Conservation (phyloP, 805 yeast genomes). For the Starmerella sirachaensis region DNA sequence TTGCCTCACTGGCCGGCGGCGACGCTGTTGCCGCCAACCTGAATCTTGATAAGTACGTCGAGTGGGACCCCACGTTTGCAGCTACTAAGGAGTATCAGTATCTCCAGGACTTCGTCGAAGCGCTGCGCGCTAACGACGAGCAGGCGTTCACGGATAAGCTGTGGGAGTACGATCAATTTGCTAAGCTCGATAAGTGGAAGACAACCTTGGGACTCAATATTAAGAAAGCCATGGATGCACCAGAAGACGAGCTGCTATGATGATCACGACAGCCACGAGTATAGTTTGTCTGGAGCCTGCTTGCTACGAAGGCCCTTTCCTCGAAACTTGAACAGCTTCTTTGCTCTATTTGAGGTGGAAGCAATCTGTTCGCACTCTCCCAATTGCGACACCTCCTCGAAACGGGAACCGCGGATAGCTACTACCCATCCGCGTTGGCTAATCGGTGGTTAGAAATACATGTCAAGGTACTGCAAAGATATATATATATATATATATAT, state of each 20-base stretch:
- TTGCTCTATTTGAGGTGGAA: no score
- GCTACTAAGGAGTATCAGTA: constrained; percentile 60
- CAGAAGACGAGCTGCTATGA: constrained; percentile 47
- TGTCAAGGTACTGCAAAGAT: no score
- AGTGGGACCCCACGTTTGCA: constrained; percentile 61
- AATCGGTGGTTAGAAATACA: no score
- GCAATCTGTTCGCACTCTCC: no score
- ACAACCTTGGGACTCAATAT: constrained; percentile 71
- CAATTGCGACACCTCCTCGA: no score
- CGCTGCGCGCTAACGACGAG: constrained; percentile 69
- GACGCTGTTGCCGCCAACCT: constrained; percentile 80
- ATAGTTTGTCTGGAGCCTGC: no score
- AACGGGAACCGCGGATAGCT: no score
- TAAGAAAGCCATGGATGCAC: constrained; percentile 58
- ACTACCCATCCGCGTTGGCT: no score
- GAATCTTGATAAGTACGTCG: constrained; percentile 48
- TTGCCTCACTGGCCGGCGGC: constrained; percentile 70
- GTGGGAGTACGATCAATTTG: constrained; percentile 74
- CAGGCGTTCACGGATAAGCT: constrained; percentile 64
- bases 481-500: constrained; percentile 3
- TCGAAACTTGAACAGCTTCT: no score
- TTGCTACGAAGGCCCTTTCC: no score
- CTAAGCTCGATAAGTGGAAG: constrained; percentile 83
- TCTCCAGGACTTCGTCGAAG: constrained; percentile 51
- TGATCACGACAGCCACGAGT: no score